Percentiles rank a stretch among this genome's conserved stretches.
These are phyloP conservation scores for Leishmania turanica DNA, from an alignment of 208 protist genomes.

Conservation along the genomic window DNA sequence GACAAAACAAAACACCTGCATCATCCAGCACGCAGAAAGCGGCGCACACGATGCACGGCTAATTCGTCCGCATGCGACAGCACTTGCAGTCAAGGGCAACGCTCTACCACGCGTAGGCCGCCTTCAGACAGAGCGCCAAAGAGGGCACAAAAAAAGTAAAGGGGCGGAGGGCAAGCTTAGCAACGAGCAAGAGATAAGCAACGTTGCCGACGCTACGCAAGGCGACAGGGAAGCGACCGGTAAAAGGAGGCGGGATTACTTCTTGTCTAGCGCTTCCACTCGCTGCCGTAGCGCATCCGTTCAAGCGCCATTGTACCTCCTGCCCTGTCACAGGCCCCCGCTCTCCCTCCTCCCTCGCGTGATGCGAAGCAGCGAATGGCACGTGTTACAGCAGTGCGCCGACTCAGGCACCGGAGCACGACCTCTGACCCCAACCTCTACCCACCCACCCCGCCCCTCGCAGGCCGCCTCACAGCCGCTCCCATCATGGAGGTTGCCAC, in stretches of 20 bases:
- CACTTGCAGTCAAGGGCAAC: neutral
- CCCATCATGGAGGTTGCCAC: neutral
- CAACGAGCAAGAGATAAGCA: too few species aligned
- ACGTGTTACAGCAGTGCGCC: neutral
- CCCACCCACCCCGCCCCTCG: neutral
- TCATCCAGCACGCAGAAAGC: neutral
- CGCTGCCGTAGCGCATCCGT: too few species aligned
- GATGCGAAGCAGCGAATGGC: neutral
- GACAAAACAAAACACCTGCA: neutral
- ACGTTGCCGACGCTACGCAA: too few species aligned
- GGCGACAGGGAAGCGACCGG: neutral
- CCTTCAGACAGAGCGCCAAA: neutral
- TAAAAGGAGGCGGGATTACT: neutral
- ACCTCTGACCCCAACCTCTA: neutral
- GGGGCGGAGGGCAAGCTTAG: too few species aligned
- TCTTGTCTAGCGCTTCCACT: too few species aligned
- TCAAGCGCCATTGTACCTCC: too few species aligned
- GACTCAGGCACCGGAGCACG: neutral
- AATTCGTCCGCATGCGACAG: neutral
- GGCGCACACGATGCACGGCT: neutral
- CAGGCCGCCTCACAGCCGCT: neutral
- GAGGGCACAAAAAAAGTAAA: neutral
- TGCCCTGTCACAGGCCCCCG: neutral
- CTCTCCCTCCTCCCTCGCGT: neutral
- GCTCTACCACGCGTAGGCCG: neutral